These are phyloP conservation scores for Lyophyllum shimeji DNA, from an alignment of 768 basidiomycete species.

Conservation along the genomic window DNA sequence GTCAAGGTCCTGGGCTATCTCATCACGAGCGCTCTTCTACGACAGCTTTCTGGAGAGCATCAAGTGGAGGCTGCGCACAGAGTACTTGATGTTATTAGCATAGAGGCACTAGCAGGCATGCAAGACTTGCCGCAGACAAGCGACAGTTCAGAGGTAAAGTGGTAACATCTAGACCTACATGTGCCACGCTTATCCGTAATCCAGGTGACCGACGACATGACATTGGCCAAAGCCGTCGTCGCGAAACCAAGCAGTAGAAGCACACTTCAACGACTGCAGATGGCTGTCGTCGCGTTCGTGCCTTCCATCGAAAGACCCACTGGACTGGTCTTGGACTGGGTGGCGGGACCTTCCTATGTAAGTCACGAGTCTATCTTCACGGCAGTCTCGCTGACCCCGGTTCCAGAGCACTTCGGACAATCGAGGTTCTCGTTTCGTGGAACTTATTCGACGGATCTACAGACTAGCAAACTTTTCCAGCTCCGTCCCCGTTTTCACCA, in stretches of 20 bases:
- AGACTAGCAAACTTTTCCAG: slow-evolving; percentile 58
- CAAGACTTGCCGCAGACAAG: slow-evolving; percentile 35
- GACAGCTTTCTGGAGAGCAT: slow-evolving; percentile 53
- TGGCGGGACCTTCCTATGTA: slow-evolving; percentile 37
- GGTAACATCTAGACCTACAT: not conserved
- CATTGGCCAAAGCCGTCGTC: slow-evolving; percentile 48
- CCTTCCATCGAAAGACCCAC: slow-evolving; percentile 48
- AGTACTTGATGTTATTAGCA: slow-evolving; percentile 44
- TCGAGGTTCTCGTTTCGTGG: slow-evolving; percentile 44
- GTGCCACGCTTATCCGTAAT: not conserved
- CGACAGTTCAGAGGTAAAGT: slow-evolving; percentile 32
- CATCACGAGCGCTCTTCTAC: slow-evolving; percentile 60
- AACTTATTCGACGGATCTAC: slow-evolving; percentile 69
- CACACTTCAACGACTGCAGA: slow-evolving; percentile 57
- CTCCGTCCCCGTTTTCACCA: slow-evolving; percentile 47
- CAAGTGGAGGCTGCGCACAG: slow-evolving; percentile 54
- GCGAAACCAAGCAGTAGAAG: slow-evolving; percentile 60
- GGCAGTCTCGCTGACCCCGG: not conserved
- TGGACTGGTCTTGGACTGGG: slow-evolving; percentile 49
- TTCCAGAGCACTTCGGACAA: slow-evolving; percentile 15
- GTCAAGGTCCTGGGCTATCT: slow-evolving; percentile 60
- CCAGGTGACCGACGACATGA: slow-evolving; percentile 45
- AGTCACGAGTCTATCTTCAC: slow-evolving; percentile 10
- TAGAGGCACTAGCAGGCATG: slow-evolving; percentile 44
- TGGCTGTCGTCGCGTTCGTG: slow-evolving; percentile 52